A percentile compares a stretch with the other conserved stretches of the same genome.
phyloP scores from a whole-genome alignment of 768 basidiomycete species.

The Boletus tomentosulus region DNA sequence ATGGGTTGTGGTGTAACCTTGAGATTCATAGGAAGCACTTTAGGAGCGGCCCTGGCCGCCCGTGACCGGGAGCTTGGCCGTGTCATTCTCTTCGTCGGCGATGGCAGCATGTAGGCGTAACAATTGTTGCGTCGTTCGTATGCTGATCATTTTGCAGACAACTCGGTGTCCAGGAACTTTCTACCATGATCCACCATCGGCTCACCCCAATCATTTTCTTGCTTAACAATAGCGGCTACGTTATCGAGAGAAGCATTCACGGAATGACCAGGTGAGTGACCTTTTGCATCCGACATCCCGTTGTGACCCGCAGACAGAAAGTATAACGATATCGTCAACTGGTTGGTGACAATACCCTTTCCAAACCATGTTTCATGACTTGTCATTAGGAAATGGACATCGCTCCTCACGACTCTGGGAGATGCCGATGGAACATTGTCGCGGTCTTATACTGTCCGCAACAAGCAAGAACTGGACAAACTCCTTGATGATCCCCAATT shows the following conservation, averaged over 20 bases:
- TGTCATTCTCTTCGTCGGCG: conserved; percentile 81
- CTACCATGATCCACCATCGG: conserved; percentile 72
- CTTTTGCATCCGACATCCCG: background rate
- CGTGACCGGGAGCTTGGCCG: conserved; percentile 57
- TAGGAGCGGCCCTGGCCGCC: conserved; percentile 81
- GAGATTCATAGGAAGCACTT: conserved; percentile 44
- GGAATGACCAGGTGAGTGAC: conserved; percentile 48
- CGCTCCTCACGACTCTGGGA: conserved; percentile 56
- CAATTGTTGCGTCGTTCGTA: background rate
- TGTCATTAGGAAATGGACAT: conserved; percentile 53
- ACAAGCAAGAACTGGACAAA: conserved; percentile 59
- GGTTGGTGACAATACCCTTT: conserved; percentile 35
- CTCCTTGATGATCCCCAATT: conserved; percentile 67
- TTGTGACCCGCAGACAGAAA: conserved; percentile 38
- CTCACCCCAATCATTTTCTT: conserved; percentile 83
- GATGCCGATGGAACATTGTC: conserved; percentile 45
- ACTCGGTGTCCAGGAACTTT: conserved; percentile 77
- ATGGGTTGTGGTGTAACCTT: background rate
- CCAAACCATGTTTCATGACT: background rate
- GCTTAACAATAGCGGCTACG: conserved; percentile 79
- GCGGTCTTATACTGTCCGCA: conserved; percentile 63
- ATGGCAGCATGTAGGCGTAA: conserved; percentile 65
- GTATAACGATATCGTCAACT: conserved; percentile 85
- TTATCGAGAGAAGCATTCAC: conserved; percentile 79
- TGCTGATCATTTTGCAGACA: conserved; percentile 43